phyloP scores from a whole-genome alignment of 148 eudicot genomes.

The Camellia granthamiana region DNA sequence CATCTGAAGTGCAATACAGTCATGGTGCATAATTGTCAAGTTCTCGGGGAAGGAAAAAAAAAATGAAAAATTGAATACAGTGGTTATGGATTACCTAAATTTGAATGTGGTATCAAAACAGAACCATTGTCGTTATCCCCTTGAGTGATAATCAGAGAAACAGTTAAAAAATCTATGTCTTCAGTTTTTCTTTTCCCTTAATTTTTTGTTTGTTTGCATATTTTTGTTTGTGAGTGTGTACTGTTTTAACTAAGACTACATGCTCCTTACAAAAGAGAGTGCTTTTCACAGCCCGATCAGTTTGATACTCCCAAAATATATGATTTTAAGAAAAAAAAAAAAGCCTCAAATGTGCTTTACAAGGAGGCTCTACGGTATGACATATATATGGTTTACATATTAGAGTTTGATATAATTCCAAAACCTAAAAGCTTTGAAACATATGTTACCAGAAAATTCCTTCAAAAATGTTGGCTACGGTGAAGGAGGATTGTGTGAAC shows the following conservation, averaged over 20 bases:
- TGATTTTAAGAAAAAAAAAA: too few relatives aligned
- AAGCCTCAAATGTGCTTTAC: too few relatives aligned
- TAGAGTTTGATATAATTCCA: neutral
- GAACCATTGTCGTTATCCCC: neutral
- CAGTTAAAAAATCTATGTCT: too few relatives aligned
- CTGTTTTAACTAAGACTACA: too few relatives aligned
- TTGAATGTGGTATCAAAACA: neutral
- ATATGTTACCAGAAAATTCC: constrained; percentile 84
- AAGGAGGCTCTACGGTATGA: too few relatives aligned
- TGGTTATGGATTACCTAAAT: neutral
- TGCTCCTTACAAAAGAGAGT: too few relatives aligned
- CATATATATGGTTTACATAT: neutral
- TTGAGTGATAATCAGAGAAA: neutral
- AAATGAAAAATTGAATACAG: neutral
- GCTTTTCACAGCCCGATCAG: too few relatives aligned
- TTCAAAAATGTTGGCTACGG: constrained; percentile 94
- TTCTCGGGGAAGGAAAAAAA: neutral
- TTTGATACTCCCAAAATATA: neutral
- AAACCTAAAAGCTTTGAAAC: neutral
- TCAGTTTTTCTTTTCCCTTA: neutral
- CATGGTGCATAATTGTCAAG: neutral
- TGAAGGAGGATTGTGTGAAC: constrained; percentile 88
- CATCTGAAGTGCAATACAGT: neutral
- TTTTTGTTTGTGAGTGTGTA: neutral
- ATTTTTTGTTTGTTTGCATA: too few relatives aligned